A percentile compares a stretch with the other conserved stretches of the same genome.
Conservation (phyloP, 805 yeast genomes). For the Candida fluviatilis region DNA sequence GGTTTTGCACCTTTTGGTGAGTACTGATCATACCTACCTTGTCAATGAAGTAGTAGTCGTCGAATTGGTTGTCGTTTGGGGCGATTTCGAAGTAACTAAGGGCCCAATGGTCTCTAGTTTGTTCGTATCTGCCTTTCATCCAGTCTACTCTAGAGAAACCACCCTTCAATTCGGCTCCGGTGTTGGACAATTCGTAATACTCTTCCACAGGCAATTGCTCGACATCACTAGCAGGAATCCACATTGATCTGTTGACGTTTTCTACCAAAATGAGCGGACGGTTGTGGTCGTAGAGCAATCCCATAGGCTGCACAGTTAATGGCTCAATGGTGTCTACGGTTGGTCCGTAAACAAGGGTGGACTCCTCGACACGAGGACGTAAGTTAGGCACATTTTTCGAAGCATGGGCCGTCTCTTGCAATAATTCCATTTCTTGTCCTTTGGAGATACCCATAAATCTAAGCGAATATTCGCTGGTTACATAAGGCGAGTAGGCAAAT, state of each 20-base stretch:
- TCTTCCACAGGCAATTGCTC: slow-evolving; percentile 73
- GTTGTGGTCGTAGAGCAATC: slow-evolving; percentile 60
- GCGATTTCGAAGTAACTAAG: slow-evolving; percentile 57
- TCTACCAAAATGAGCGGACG: slow-evolving; percentile 60
- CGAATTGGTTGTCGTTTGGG: slow-evolving; percentile 36
- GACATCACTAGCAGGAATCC: slow-evolving; percentile 85
- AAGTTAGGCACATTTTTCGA: slow-evolving; percentile 23
- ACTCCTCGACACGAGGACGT: slow-evolving; percentile 34
- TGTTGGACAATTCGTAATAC: slow-evolving; percentile 73
- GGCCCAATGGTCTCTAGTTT: slow-evolving; percentile 51
- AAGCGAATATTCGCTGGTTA: slow-evolving; percentile 45
- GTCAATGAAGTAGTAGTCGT: slow-evolving; percentile 76
- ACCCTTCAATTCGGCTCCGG: slow-evolving; percentile 61
- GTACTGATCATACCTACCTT: slow-evolving; percentile 93
- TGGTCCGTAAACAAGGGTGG: slow-evolving; percentile 54
- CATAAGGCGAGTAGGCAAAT: slow-evolving; percentile 59
- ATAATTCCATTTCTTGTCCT: slow-evolving; percentile 42
- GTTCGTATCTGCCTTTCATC: slow-evolving; percentile 52
- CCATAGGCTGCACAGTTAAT: slow-evolving; percentile 44
- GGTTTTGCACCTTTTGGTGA: slow-evolving; percentile 41
- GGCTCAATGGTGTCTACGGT: slow-evolving; percentile 40
- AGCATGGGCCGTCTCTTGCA: slow-evolving; percentile 10
- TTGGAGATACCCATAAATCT: slow-evolving; percentile 41
- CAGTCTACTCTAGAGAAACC: slow-evolving; percentile 83
- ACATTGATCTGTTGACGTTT: slow-evolving; percentile 64